phyloP scores from a whole-genome alignment of 495 filamentous ascomycete species.

The Lophiostoma macrostomum region DNA sequence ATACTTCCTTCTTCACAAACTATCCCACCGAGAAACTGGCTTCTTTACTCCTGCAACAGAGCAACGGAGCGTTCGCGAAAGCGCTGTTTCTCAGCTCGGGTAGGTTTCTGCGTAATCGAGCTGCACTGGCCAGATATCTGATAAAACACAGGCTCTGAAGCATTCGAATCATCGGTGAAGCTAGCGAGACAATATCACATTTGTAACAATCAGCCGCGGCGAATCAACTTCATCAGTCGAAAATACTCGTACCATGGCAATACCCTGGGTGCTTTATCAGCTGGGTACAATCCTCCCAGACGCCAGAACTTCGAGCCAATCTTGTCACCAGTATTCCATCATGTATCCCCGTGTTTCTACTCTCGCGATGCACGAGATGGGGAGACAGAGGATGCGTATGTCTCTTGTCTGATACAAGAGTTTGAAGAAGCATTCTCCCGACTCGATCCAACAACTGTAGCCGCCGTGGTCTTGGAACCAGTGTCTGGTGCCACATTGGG shows the following conservation, averaged over 20 bases:
- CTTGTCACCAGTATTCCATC: conserved; percentile 56
- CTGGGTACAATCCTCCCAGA: conserved; percentile 62
- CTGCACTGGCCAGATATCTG: background rate
- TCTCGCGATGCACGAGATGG: conserved; percentile 46
- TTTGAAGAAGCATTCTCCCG: conserved; percentile 69
- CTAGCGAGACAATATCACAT: conserved; percentile 62
- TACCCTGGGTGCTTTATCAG: conserved; percentile 63
- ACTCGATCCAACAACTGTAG: conserved; percentile 66
- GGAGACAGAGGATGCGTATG: conserved; percentile 43
- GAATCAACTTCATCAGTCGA: conserved; percentile 61
- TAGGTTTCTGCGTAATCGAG: background rate
- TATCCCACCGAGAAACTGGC: conserved; percentile 38
- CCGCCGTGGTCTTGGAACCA: conserved; percentile 73
- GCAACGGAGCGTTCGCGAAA: conserved; percentile 37
- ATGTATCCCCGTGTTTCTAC: conserved; percentile 64
- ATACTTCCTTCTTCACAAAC: conserved; percentile 53
- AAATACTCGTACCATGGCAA: conserved; percentile 73
- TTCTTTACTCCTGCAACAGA: background rate
- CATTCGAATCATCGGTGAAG: conserved; percentile 67
- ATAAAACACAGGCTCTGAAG: conserved; percentile 50
- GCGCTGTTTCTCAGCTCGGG: conserved; percentile 51
- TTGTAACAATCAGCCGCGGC: conserved; percentile 52
- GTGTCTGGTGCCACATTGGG: conserved; percentile 52
- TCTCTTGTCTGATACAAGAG: conserved; percentile 58
- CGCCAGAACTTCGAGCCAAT: conserved; percentile 65